Evolutionary conservation across 2,329 filamentous ascomycete species (phyloP), one percentile per base, ranked within the genome.

Genomic region (Fusarium mangiferae): DNA sequence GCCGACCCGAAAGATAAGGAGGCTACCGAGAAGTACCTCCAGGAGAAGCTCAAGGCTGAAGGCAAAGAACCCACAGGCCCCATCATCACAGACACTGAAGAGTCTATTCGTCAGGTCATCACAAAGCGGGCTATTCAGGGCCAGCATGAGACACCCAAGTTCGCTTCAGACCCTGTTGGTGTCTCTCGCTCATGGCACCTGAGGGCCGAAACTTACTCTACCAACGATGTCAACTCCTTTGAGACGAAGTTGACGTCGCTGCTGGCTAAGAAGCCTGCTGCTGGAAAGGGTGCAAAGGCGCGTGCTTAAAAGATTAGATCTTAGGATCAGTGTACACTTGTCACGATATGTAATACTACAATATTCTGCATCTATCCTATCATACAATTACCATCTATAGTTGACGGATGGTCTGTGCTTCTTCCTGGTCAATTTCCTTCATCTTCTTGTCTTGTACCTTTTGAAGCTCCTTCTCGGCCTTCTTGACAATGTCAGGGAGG

Each of bases 381-480:
- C 33, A 51, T 58, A 60, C 55, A 67, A 54, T 48, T 54, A 28
- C 30, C 39, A 65, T 72, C 61, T 72, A 68, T 65, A 86, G 76
- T 78, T 84, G 80, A 75, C 83, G 84, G 33, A 87, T 71, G 6
- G 83, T 80, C 77, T 85, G 83, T 78, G 87, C 86, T 83, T 90
- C 88, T 45, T 82, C 83, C 17, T 76, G 77, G 51, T 88, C 85
- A 52, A 90, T 84, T 62, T 82, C 83, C 78, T 84, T 84, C 82
- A 89, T 85, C 80, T 85, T 83, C 81, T 88, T 88, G 66, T 88
- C 85, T 82, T 88, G 87, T 66, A 85, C 69, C 81, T 86, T 86
- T 77, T 87, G 85, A 77, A 85, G 72, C 78, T 85, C 83, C 63
- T 80, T 85, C 44, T 86, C 84, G 10, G 88, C 83, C 78, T 85